Evolutionary conservation across 1,139 yeast genomes (phyloP).

Genomic region (Kurtzmaniella natalensis): DNA sequence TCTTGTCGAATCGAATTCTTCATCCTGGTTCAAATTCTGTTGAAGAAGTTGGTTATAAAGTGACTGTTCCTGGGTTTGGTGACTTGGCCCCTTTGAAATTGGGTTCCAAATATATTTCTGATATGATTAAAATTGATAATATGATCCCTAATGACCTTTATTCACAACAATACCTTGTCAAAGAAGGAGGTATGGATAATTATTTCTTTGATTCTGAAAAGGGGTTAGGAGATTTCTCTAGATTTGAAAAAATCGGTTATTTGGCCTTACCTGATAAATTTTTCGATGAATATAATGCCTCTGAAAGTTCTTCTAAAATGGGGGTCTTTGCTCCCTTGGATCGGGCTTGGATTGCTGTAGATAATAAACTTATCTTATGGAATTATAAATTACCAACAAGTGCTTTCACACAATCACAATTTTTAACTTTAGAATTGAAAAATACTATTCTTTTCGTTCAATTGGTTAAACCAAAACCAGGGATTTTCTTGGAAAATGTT

Average conservation of each 20-base stretch:
- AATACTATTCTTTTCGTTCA: slow-evolving; percentile 75
- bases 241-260: slow-evolving; percentile 69
- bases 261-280: slow-evolving; percentile 79
- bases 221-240: slow-evolving; percentile 55
- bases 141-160: slow-evolving; percentile 44
- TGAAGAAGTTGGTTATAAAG: slow-evolving; percentile 42
- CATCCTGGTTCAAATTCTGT: slow-evolving; percentile 36
- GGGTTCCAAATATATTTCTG: slow-evolving; percentile 42
- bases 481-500: slow-evolving; percentile 75
- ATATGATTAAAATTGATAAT: slow-evolving; percentile 42
- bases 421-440: slow-evolving; percentile 66
- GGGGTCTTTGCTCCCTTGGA: slow-evolving; percentile 81
- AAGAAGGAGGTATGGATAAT: slow-evolving; percentile 39
- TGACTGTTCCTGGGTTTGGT: slow-evolving; percentile 42
- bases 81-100: slow-evolving; percentile 40
- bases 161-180: slow-evolving; percentile 35
- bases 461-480: slow-evolving; percentile 73
- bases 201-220: slow-evolving; percentile 39
- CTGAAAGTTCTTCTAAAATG: slow-evolving; percentile 68
- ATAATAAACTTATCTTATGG: slow-evolving; percentile 83
- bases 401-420: slow-evolving; percentile 52
- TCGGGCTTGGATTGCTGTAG: slow-evolving; percentile 86
- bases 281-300: slow-evolving; percentile 67
- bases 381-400: slow-evolving; percentile 58
- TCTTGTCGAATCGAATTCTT: slow-evolving; percentile 29